Percentiles rank a stretch among this genome's conserved stretches.
Evolutionary conservation across 176 grass and related monocot species (phyloP).

Genomic region (Guadua angustifolia): DNA sequence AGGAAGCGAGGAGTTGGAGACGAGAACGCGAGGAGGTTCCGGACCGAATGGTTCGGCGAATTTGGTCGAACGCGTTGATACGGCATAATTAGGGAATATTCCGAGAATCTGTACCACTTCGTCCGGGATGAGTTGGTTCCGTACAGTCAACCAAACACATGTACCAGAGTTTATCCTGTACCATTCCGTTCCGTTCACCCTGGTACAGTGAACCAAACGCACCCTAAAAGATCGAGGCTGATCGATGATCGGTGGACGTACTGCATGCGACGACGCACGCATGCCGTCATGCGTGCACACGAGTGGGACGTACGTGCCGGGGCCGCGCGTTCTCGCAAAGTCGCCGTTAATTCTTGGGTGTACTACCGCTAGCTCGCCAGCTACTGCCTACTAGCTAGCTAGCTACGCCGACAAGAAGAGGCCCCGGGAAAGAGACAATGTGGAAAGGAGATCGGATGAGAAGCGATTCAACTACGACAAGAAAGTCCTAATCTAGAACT

Average conservation of each 20-base stretch:
- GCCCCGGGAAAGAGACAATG: neutral
- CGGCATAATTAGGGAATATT: too few species aligned
- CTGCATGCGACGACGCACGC: neutral
- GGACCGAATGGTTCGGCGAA: too few species aligned
- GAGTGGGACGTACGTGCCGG: neutral
- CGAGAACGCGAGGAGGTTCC: too few species aligned
- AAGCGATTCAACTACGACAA: neutral
- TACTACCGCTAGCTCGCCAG: too few species aligned
- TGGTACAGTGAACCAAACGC: too few species aligned
- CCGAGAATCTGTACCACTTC: too few species aligned
- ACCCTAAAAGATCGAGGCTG: neutral
- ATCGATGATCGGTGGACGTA: neutral
- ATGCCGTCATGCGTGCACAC: conserved; percentile 33
- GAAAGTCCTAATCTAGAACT: neutral
- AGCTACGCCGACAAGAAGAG: neutral
- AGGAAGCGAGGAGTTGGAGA: too few species aligned
- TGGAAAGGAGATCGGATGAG: neutral
- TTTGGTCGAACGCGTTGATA: too few species aligned
- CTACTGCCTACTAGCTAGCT: neutral
- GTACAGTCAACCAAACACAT: too few species aligned
- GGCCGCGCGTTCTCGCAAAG: neutral
- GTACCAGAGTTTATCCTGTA: too few species aligned
- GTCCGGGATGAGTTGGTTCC: too few species aligned
- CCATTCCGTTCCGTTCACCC: too few species aligned
- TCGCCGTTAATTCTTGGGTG: neutral